These are phyloP conservation scores for Crithidia thermophila DNA, from an alignment of 208 protist genomes.

Conservation along the genomic window DNA sequence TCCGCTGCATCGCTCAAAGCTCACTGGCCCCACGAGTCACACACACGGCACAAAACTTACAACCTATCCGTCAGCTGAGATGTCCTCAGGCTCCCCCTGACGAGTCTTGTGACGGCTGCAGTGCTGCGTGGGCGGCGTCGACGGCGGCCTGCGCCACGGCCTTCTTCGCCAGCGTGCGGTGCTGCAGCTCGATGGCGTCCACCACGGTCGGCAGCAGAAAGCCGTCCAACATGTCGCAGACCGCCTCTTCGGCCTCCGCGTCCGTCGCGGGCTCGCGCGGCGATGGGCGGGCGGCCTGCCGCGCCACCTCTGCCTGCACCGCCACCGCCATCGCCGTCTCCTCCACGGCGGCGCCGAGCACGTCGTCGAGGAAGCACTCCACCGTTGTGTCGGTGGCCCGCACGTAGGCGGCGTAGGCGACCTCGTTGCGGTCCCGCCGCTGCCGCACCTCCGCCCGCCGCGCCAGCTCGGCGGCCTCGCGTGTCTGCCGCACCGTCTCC, in stretches of 20 bases:
- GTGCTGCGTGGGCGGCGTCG: constrained; percentile 32
- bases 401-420: constrained; percentile 69
- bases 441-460: constrained; percentile 68
- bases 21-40: too few species aligned
- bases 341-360: constrained; percentile 42
- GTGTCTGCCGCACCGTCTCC: constrained; percentile 64
- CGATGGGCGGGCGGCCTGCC: constrained; percentile 44
- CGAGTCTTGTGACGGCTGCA: too few species aligned
- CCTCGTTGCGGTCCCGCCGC: constrained; percentile 72
- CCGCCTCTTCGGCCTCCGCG: constrained; percentile 31
- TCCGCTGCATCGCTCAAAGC: too few species aligned
- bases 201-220: constrained; percentile 78
- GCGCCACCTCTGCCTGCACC: constrained; percentile 47
- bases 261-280: constrained; percentile 25
- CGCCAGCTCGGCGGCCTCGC: constrained; percentile 80
- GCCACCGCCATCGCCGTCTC: constrained; percentile 75
- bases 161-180: constrained; percentile 46
- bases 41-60: too few species aligned
- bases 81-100: too few species aligned
- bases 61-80: too few species aligned
- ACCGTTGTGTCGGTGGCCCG: constrained; percentile 65
- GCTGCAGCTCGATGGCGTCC: constrained; percentile 48
- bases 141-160: constrained; percentile 51
- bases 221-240: constrained; percentile 82
- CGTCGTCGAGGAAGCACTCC: constrained; percentile 69